Evolutionary conservation across 1,284 basidiomycete species (phyloP), one percentile per base, ranked within the genome.

Genomic region (Pseudozyma tsukubaensis): DNA sequence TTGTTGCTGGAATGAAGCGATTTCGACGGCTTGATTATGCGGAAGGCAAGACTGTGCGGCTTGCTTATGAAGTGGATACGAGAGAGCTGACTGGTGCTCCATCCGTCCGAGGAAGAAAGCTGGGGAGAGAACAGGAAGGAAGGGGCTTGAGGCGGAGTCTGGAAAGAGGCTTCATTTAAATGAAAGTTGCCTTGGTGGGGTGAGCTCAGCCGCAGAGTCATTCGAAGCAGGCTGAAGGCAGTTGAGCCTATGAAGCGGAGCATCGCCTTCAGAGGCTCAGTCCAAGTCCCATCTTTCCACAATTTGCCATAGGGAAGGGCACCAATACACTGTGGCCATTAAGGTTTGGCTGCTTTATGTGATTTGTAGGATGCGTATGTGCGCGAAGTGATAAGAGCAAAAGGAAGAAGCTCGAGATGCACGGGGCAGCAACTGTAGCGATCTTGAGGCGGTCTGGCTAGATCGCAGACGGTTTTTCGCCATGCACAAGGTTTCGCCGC

Each of bases 151-250:
- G 24, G 6, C 24, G 24, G 37, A 10, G 40, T 49, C 42, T 45
- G 37, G 37, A 47, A 43, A 47, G 50, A 43, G 19, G 48, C 57
- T 59, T 64, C 50, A 59, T 63, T 69, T 70, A 60, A 64, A 57
- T 50, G 57, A 57, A 60, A 53, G 35, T 37, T 52, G 60, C 57
- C 64, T 45, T 14, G 45, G 4, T 29, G n/a, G 53, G 54, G 50
- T 51, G 61, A 49, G 34, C 51, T 48, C 57, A 52, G 39, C 18
- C 57, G 42, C 18, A 36, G 34, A 51, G 48, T 56, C 50, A 42
- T 9, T 57, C 34, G 39, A 58, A 47, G 51, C 42, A 58, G 32
- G 24, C 39, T 47, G 19, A 36, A 50, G 44, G 44, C 44, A 24
- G 44, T 45, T 45, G 19, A 45, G 44, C 19, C 44, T 45, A 24